These are phyloP conservation scores for Onygena corvina DNA, from an alignment of 2,329 filamentous ascomycete genomes.

Conservation along the genomic window DNA sequence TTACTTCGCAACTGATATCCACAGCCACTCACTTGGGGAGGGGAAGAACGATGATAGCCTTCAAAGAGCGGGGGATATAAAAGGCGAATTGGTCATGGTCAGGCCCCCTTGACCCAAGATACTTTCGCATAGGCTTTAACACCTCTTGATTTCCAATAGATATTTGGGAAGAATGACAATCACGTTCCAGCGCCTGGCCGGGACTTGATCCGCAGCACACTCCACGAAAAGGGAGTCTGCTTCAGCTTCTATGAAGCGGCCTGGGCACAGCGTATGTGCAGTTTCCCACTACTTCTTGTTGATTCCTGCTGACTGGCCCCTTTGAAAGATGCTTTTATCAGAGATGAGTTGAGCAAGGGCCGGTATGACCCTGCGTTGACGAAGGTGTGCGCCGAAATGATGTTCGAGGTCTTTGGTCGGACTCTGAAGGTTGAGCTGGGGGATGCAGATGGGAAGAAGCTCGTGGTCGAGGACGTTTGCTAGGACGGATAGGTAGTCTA, in stretches of 20 bases:
- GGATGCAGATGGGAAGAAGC: conserved; percentile 46
- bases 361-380: conserved; percentile 78
- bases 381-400: conserved; percentile 80
- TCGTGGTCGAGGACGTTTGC: conserved; percentile 62
- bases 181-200: conserved; percentile 75
- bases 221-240: conserved; percentile 60
- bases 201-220: conserved; percentile 68
- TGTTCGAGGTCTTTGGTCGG: conserved; percentile 73
- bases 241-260: conserved; percentile 82
- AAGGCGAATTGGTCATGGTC: conserved; percentile 65
- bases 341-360: conserved; percentile 87
- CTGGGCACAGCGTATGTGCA: conserved; percentile 67
- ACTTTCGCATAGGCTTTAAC: background rate
- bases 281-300: conserved; percentile 20
- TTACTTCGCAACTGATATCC: conserved; percentile 90
- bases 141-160: conserved; percentile 33
- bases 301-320: background rate
- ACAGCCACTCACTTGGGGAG: conserved; percentile 62
- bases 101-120: conserved; percentile 8
- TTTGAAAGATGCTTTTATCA: conserved; percentile 67
- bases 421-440: conserved; percentile 70
- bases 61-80: conserved; percentile 52
- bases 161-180: conserved; percentile 83
- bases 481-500: too few relatives aligned
- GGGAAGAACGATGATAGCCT: conserved; percentile 53